phyloP scores from a whole-genome alignment of 352 stramenopile genomes.

The Blastocystis sp. region DNA sequence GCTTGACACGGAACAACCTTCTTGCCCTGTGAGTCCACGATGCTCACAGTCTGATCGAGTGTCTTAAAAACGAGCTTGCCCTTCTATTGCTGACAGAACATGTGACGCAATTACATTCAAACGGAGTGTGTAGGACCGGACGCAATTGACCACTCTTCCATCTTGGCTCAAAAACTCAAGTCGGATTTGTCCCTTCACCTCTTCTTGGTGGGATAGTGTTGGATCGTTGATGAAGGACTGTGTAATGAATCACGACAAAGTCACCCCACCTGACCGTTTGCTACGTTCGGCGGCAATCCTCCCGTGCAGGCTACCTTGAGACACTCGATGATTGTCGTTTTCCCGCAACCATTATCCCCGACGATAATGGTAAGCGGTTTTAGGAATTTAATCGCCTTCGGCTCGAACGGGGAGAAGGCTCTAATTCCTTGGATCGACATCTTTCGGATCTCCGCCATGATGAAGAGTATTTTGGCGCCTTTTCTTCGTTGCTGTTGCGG shows the following conservation, averaged over 20 bases:
- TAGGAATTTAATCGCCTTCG: conserved; percentile 90
- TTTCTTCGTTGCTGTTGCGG: conserved; percentile 9
- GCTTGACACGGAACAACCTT: conserved; percentile 77
- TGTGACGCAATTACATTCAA: conserved; percentile 21
- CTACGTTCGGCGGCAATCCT: conserved; percentile 83
- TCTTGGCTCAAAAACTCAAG: conserved; percentile 76
- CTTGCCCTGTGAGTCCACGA: conserved; percentile 81
- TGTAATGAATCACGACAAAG: conserved; percentile 92
- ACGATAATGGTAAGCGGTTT: conserved; percentile 98
- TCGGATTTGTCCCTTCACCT: conserved; percentile 89
- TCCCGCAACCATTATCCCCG: conserved; percentile 93
- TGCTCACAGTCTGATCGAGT: conserved; percentile 82
- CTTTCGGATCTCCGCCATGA: conserved; percentile 96
- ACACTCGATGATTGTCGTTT: conserved; percentile 99
- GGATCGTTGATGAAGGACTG: conserved; percentile 83
- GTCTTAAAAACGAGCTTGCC: conserved; percentile 86
- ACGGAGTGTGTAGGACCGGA: conserved; percentile 55
- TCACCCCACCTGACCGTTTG: conserved; percentile 81
- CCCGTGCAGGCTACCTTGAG: conserved; percentile 96
- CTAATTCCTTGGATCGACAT: conserved; percentile 96
- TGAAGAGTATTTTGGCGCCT: conserved; percentile 17
- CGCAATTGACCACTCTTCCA: conserved; percentile 23
- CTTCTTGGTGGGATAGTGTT: conserved; percentile 69
- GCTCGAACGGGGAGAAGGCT: conserved; percentile 93
- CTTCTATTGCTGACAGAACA: conserved; percentile 39